Base-by-base conservation (phyloP, 1,139 yeast genomes). In the Pichia sp. region DNA sequence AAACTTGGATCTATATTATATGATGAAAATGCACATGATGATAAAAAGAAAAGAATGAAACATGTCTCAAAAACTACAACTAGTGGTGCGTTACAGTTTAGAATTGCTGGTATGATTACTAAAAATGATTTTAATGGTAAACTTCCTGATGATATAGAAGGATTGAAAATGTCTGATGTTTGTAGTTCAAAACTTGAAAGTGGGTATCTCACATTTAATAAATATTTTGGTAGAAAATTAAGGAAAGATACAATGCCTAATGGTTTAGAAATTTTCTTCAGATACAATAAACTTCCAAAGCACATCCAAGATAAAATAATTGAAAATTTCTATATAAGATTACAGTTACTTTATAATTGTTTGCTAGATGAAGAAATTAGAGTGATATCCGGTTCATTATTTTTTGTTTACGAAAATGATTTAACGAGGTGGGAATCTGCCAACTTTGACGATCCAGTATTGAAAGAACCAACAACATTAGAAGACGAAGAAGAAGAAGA, bases 91-190 rank as follows among this genome's bases (percentile, higher is more conserved):
- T 71, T 87, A 22, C 76, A 81, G 25, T 81, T 85, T 58, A 72
- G 99, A 54, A 78, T 93, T 2, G 91, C 98, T 60, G 99, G 99
- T 0, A 87, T 93, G 95, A 84, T 84, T 60, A 68, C 85, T 3
- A 75, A 47, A 7, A 55, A 58, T 29, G 53, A 54, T 29, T 55
- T 53, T 16, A 41, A 52, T 14, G 56, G 55, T 3, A 45, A 53
- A 31, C 31, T 62, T 10, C 56, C 58, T 0, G 52, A 30, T 2
- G 50, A 46, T 54, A 11, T 52, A 28, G 38, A 18, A 41, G 62
- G n/a, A 47, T 53, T 28, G 60, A 67, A 58, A 60, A 67, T 45
- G 48, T n/a, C 44, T 18, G 56, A 55, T 1, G 60, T 60, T 0
- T 65, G 63, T 11, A 38, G 28, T 3, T 39, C 22, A 1, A 66